A percentile compares a stretch with the other conserved stretches of the same genome.
Evolutionary conservation across 345 rosid species (phyloP).

Genomic region (Erodium maritimum): DNA sequence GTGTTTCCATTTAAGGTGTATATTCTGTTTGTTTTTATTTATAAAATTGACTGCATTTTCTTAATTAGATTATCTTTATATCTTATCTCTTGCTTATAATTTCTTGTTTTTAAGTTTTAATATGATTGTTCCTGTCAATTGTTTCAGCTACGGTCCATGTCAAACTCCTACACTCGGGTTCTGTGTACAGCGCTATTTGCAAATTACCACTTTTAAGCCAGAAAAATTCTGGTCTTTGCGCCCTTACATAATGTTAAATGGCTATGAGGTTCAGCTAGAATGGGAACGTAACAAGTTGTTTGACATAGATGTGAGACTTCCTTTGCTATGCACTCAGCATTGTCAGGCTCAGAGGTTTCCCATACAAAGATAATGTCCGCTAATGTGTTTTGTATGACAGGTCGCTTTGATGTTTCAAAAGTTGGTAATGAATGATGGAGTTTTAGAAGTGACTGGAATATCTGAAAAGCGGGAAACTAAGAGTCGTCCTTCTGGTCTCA

Average conservation of each 20-base stretch:
- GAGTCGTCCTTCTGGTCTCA: slow-evolving; percentile 83
- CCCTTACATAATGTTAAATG: slow-evolving; percentile 45
- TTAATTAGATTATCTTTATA: not conserved
- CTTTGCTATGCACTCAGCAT: slow-evolving; percentile 6
- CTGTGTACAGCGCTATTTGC: slow-evolving; percentile 84
- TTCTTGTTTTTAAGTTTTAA: slow-evolving; percentile 5
- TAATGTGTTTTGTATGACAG: slow-evolving; percentile 19
- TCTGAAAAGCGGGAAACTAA: slow-evolving; percentile 73
- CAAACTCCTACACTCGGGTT: slow-evolving; percentile 98
- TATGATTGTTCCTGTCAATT: slow-evolving; percentile 8
- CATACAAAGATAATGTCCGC: not conserved
- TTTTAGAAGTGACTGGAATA: slow-evolving; percentile 52
- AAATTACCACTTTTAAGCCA: slow-evolving; percentile 78
- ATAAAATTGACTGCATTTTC: not conserved
- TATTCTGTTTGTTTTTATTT: not conserved
- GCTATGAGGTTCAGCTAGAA: slow-evolving; percentile 80
- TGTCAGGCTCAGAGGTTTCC: not conserved
- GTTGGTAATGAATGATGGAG: slow-evolving; percentile 57
- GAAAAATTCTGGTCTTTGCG: slow-evolving; percentile 76
- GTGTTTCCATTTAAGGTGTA: not conserved
- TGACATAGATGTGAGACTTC: slow-evolving; percentile 65
- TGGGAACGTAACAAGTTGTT: slow-evolving; percentile 87
- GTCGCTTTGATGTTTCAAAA: slow-evolving; percentile 71
- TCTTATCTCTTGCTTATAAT: not conserved
- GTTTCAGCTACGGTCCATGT: slow-evolving; percentile 85